A percentile compares a stretch with the other conserved stretches of the same genome.
Conservation (phyloP, 2,329 filamentous ascomycete species). For the Elsinoe ampelina region DNA sequence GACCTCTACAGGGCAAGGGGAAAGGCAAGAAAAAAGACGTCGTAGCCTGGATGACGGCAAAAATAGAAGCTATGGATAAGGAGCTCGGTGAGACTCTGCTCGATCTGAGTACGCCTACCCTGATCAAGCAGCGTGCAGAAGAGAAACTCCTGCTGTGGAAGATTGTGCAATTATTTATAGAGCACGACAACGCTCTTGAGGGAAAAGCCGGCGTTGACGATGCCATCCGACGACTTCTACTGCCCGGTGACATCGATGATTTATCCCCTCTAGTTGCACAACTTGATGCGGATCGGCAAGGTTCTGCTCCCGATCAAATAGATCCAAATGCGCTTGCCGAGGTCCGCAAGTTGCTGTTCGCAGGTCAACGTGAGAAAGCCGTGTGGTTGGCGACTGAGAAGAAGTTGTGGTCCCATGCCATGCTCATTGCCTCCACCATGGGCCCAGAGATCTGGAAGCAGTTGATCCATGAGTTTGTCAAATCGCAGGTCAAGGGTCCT, state of each 20-base stretch:
- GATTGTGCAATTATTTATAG: slow-evolving; percentile 68
- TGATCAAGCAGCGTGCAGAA: slow-evolving; percentile 60
- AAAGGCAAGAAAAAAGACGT: slow-evolving; percentile 97
- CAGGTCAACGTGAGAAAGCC: slow-evolving; percentile 80
- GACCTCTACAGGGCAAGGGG: slow-evolving; percentile 75
- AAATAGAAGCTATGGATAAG: slow-evolving; percentile 64
- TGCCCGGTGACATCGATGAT: slow-evolving; percentile 45
- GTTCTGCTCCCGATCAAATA: slow-evolving; percentile 50
- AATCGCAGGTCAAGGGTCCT: slow-evolving; percentile 80
- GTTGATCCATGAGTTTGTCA: slow-evolving; percentile 89
- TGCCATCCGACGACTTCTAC: slow-evolving; percentile 64
- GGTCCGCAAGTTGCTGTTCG: slow-evolving; percentile 62
- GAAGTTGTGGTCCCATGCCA: slow-evolving; percentile 89
- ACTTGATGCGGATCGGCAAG: slow-evolving; percentile 15
- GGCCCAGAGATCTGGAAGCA: slow-evolving; percentile 74
- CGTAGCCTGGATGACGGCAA: slow-evolving; percentile 65
- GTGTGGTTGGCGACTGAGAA: slow-evolving; percentile 91
- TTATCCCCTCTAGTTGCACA: slow-evolving; percentile 20
- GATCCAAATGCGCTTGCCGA: slow-evolving; percentile 62
- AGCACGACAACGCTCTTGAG: slow-evolving; percentile 76
- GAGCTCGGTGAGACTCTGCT: slow-evolving; percentile 37
- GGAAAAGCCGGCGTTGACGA: slow-evolving; percentile 62
- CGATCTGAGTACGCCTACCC: slow-evolving; percentile 44
- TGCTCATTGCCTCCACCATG: slow-evolving; percentile 77
- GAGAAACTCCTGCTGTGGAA: slow-evolving; percentile 86